Conservation (phyloP, 441 rosid genomes). For the Jatropha podagrica region DNA sequence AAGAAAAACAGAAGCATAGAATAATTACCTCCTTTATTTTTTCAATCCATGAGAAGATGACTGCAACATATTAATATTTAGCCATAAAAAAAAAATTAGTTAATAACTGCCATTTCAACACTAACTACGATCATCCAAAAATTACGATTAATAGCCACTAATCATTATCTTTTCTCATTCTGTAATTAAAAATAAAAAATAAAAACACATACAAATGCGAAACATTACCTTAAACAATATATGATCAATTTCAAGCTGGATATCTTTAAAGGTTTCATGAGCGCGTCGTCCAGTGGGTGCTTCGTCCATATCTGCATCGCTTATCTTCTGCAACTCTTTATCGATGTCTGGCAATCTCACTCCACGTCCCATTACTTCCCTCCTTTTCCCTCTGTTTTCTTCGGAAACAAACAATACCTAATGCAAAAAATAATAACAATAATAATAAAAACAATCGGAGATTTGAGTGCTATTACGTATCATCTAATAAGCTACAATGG, state of each 20-base stretch:
- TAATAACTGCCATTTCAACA: constrained; percentile 26
- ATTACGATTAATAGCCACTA: too few species aligned
- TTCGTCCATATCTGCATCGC: constrained; percentile 64
- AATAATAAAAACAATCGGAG: not conserved
- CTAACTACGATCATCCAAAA: too few species aligned
- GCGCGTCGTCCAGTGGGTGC: constrained; percentile 70
- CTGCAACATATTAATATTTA: constrained; percentile 45
- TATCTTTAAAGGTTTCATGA: too few species aligned
- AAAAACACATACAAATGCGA: too few species aligned
- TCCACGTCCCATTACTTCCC: constrained; percentile 39
- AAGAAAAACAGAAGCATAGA: not conserved
- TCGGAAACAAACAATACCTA: constrained; percentile 17
- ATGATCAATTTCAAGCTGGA: too few species aligned
- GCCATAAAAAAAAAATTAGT: not conserved
- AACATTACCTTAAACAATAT: too few species aligned
- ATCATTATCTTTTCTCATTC: too few species aligned
- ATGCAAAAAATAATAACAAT: not conserved
- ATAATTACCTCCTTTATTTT: constrained; percentile 64
- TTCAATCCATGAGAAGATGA: constrained; percentile 56
- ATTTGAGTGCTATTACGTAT: too few species aligned
- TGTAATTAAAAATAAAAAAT: too few species aligned
- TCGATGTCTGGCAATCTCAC: constrained; percentile 49
- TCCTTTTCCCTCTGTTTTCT: constrained; percentile 23
- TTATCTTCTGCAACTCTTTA: constrained; percentile 53
- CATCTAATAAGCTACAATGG: not conserved